phyloP scores from a whole-genome alignment of 108 stramenopile species.

The Nannochloropsis gaditana region DNA sequence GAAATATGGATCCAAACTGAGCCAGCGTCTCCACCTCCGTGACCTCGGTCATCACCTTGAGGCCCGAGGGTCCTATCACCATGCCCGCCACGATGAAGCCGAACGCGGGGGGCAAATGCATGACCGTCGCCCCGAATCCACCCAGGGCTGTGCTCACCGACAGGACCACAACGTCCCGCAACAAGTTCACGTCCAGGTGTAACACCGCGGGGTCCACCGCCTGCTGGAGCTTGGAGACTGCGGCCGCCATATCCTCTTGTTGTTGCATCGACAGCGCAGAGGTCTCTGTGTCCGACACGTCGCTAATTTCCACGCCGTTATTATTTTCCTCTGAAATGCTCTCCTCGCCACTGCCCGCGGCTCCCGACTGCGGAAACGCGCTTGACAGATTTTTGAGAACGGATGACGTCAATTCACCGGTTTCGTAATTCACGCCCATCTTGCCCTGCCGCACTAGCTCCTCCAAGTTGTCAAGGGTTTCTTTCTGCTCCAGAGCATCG shows the following conservation, averaged over 20 bases:
- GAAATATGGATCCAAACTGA: slow-evolving; percentile 46
- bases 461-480: not conserved
- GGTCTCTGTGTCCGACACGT: not conserved
- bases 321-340: not conserved
- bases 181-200: slow-evolving; percentile 33
- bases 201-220: slow-evolving; percentile 44
- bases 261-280: not conserved
- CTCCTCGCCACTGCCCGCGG: not conserved
- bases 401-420: not conserved
- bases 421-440: not conserved
- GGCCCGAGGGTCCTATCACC: slow-evolving; percentile 39
- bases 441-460: not conserved
- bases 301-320: not conserved
- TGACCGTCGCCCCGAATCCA: slow-evolving; percentile 27
- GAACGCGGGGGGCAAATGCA: slow-evolving; percentile 31
- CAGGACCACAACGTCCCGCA: slow-evolving; percentile 42
- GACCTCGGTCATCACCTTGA: slow-evolving; percentile 38
- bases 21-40: slow-evolving; percentile 41
- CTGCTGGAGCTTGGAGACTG: slow-evolving; percentile 26
- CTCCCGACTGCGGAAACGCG: not conserved
- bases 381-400: not conserved
- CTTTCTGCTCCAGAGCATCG: not conserved
- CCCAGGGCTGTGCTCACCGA: slow-evolving; percentile 33
- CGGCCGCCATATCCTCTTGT: not conserved
- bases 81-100: slow-evolving; percentile 45